These are phyloP conservation scores for Saturnispora besseyi DNA, from an alignment of 805 yeast species.

Conservation along the genomic window DNA sequence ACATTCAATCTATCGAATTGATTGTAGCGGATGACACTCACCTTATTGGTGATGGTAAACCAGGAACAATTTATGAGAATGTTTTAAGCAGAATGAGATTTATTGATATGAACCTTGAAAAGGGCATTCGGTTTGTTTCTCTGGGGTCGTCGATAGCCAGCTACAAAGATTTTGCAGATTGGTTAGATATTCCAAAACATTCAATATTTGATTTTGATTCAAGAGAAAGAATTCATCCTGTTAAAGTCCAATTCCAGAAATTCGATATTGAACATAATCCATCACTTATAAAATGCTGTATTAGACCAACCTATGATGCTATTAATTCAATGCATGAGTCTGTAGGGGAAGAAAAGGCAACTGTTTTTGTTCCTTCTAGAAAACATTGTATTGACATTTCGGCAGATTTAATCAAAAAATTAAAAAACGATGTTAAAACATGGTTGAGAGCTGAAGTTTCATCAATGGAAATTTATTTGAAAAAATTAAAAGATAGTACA, in stretches of 20 bases:
- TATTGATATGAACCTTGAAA: conserved; percentile 57
- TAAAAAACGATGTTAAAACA: conserved; percentile 28
- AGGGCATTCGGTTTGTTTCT: conserved; percentile 53
- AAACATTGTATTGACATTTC: conserved; percentile 47
- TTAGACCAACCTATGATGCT: conserved; percentile 39
- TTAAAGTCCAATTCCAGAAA: conserved; percentile 50
- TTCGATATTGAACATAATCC: conserved; percentile 41
- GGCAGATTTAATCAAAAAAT: conserved; percentile 30
- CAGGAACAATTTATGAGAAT: conserved; percentile 62
- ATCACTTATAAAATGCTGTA: conserved; percentile 43
- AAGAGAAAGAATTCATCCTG: conserved; percentile 43
- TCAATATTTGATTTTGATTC: conserved; percentile 66
- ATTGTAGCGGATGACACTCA: conserved; percentile 72
- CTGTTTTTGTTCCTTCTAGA: conserved; percentile 53
- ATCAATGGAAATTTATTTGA: conserved; percentile 33
- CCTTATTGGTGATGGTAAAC: conserved; percentile 43
- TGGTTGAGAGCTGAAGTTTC: conserved; percentile 34
- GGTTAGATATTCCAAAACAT: conserved; percentile 67
- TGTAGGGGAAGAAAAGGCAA: conserved; percentile 26
- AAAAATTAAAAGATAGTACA: conserved; percentile 37
- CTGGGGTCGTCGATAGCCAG: conserved; percentile 63
- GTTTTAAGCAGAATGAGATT: conserved; percentile 63
- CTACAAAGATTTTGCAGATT: conserved; percentile 70
- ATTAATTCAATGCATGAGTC: conserved; percentile 27
- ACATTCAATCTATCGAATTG: conserved; percentile 57